Conservation (phyloP, 176 grass and related monocot genomes). For the Echinochloa phyllopogon region DNA sequence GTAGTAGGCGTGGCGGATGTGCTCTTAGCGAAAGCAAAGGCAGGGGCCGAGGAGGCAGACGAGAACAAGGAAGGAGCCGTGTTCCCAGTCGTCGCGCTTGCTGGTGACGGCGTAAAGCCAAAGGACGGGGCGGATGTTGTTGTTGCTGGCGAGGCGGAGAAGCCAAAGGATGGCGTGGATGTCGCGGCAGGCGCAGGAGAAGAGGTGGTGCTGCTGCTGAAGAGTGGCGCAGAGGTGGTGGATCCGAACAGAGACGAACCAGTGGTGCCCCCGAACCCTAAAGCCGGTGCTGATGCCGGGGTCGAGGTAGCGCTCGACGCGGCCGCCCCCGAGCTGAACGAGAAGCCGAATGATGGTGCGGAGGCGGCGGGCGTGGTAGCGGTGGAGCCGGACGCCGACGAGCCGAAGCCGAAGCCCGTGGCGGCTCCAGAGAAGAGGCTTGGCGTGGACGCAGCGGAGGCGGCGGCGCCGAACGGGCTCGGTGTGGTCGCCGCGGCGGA, state of each 20-base stretch:
- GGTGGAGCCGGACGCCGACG: slow-evolving; percentile 48
- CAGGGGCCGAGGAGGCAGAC: slow-evolving; percentile 39
- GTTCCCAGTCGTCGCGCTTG: slow-evolving; percentile 26
- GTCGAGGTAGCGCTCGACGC: slow-evolving; percentile 44
- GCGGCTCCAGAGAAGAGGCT: slow-evolving; percentile 52
- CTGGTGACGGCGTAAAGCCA: slow-evolving; percentile 39
- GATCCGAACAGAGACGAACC: slow-evolving; percentile 59
- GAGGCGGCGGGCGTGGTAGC: slow-evolving; percentile 40
- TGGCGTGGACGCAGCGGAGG: slow-evolving; percentile 42
- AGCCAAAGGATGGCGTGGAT: slow-evolving; percentile 33
- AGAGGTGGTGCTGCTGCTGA: slow-evolving; percentile 34
- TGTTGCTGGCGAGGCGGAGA: slow-evolving; percentile 42
- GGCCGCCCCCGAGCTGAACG: slow-evolving; percentile 41
- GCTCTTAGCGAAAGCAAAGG: slow-evolving; percentile 48
- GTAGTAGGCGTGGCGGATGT: slow-evolving; percentile 34
- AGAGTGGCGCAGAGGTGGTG: slow-evolving; percentile 41
- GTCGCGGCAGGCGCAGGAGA: slow-evolving; percentile 41
- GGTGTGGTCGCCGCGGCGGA: slow-evolving; percentile 38
- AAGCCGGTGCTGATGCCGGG: slow-evolving; percentile 37
- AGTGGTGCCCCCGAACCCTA: slow-evolving; percentile 49
- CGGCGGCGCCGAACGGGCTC: slow-evolving; percentile 32
- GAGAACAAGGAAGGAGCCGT: slow-evolving; percentile 49
- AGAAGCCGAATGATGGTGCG: slow-evolving; percentile 46
- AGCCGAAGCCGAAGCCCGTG: slow-evolving; percentile 46
- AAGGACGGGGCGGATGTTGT: slow-evolving; percentile 38